Evolutionary conservation across 2,329 filamentous ascomycete species (phyloP).

Genomic region (Tolypocladium sp.): DNA sequence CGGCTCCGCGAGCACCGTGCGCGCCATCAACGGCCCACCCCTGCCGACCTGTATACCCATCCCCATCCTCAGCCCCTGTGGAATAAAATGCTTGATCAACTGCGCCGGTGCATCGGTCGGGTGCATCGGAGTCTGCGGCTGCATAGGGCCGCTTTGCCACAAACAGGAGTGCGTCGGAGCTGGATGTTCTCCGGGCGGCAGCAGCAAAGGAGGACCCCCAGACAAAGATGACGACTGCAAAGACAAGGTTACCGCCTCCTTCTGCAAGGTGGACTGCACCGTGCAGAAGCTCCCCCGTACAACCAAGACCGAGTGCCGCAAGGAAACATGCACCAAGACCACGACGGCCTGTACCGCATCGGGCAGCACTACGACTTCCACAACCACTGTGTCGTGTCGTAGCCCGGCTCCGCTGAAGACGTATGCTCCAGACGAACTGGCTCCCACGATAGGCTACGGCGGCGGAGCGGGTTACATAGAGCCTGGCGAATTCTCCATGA

Average conservation of each 20-base stretch:
- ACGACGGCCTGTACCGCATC: not conserved
- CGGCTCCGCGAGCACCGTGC: not conserved
- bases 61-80: not conserved
- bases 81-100: not conserved
- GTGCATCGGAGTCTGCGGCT: not conserved
- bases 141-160: not conserved
- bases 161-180: not conserved
- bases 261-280: not conserved
- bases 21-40: not conserved
- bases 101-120: not conserved
- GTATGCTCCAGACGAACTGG: not conserved
- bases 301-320: not conserved
- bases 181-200: not conserved
- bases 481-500: not conserved
- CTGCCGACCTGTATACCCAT: not conserved
- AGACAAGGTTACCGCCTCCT: not conserved
- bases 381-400: not conserved
- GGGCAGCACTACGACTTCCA: not conserved
- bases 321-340: not conserved
- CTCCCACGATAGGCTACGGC: not conserved
- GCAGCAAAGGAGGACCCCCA: not conserved
- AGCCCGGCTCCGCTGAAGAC: not conserved
- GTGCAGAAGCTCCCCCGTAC: not conserved
- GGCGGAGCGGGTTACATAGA: not conserved
- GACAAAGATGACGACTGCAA: not conserved